Evolutionary conservation across 179 eudicot species (phyloP).

Genomic region (Sideroxylon spinosum): DNA sequence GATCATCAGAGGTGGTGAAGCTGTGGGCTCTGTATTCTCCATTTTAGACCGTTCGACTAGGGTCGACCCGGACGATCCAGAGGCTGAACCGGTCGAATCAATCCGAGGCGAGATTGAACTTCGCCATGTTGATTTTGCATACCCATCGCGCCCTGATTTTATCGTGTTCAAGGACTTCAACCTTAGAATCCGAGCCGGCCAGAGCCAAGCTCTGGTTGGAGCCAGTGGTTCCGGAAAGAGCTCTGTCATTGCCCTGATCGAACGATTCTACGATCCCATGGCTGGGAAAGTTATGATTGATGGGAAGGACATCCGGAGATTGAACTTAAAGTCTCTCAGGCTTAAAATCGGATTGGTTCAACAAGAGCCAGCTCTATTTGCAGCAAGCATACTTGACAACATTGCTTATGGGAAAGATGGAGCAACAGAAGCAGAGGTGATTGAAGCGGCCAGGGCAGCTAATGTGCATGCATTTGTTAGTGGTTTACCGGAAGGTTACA

Average conservation of each 20-base stretch:
- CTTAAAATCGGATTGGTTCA: constrained; percentile 84
- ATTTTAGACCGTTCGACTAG: constrained; percentile 69
- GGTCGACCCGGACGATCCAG: constrained; percentile 85
- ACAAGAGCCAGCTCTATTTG: constrained; percentile 93
- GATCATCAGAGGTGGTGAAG: constrained; percentile 89
- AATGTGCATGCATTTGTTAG: constrained; percentile 87
- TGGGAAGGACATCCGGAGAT: constrained; percentile 75
- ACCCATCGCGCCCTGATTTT: constrained; percentile 82
- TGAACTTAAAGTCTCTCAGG: constrained; percentile 72
- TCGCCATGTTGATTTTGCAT: constrained; percentile 84
- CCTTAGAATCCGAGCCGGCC: constrained; percentile 89
- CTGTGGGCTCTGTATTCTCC: constrained; percentile 84
- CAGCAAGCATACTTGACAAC: constrained; percentile 87
- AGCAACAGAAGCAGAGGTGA: constrained; percentile 87
- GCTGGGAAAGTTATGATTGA: constrained; percentile 93
- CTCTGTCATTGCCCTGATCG: constrained; percentile 76
- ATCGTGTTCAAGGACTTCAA: constrained; percentile 74
- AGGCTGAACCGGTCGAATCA: constrained; percentile 67
- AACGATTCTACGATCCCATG: constrained; percentile 81
- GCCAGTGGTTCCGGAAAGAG: constrained; percentile 98
- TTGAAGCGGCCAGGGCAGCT: constrained; percentile 85
- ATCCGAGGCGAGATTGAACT: constrained; percentile 89
- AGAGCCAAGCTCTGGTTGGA: constrained; percentile 94
- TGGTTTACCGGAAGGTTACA: constrained; percentile 90
- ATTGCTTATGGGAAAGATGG: constrained; percentile 92